A percentile compares a stretch with the other conserved stretches of the same genome.
phyloP scores from a whole-genome alignment of 345 rosid species.

The Euphorbia pulcherrima region DNA sequence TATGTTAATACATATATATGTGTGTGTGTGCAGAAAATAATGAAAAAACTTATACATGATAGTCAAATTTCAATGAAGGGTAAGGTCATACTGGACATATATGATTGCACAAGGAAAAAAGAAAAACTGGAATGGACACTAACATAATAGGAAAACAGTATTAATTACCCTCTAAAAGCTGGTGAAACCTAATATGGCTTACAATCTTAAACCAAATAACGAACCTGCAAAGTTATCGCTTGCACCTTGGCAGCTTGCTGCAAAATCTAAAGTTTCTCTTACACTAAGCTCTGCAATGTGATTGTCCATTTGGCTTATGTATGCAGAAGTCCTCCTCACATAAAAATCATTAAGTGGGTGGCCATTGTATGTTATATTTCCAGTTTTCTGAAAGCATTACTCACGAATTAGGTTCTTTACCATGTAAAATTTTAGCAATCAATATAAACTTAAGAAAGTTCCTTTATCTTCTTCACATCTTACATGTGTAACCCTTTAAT shows the following conservation, averaged over 20 bases:
- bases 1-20: background rate
- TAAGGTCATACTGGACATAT: background rate
- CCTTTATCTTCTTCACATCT: constrained; percentile 2
- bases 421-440: background rate
- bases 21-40: background rate
- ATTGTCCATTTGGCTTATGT: constrained; percentile 84
- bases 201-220: constrained; percentile 5
- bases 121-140: background rate
- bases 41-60: background rate
- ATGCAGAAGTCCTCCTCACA: constrained; percentile 83
- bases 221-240: constrained; percentile 75
- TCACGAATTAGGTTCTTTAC: background rate
- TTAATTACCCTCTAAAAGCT: background rate
- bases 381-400: constrained; percentile 47
- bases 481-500: background rate
- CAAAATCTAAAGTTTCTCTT: constrained; percentile 92
- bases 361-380: constrained; percentile 77
- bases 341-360: constrained; percentile 54
- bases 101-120: background rate
- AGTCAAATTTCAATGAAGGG: background rate
- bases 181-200: background rate
- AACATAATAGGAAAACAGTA: background rate
- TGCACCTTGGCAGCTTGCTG: constrained; percentile 90
- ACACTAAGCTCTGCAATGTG: constrained; percentile 89
- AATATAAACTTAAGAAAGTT: background rate